phyloP scores from a whole-genome alignment of 2,329 filamentous ascomycete species.

The Paraphoma sp. region DNA sequence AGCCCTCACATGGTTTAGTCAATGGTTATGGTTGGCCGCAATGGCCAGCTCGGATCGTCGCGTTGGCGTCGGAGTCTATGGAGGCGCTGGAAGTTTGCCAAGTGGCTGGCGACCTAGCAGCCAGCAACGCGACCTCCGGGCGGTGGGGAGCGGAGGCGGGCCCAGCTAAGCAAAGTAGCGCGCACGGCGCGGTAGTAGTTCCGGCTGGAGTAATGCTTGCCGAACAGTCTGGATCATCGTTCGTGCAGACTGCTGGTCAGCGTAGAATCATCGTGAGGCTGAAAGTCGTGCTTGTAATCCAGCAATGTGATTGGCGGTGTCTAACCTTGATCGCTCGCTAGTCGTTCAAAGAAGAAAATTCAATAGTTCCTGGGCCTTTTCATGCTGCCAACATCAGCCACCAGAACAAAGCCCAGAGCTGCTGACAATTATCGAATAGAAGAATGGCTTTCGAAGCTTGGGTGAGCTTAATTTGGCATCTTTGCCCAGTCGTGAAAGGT shows the following conservation, averaged over 20 bases:
- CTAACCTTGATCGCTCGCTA: not conserved
- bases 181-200: not conserved
- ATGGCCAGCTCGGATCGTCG: not conserved
- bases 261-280: conserved; percentile 8
- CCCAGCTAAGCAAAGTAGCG: not conserved
- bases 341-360: not conserved
- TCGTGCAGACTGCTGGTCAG: not conserved
- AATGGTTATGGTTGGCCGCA: not conserved
- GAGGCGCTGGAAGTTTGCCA: conserved; percentile 3
- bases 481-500: not conserved
- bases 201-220: not conserved
- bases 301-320: not conserved
- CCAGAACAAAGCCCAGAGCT: not conserved
- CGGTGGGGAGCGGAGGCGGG: not conserved
- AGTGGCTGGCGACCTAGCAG: not conserved
- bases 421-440: not conserved
- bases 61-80: not conserved
- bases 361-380: not conserved
- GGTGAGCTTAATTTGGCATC: not conserved
- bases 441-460: not conserved
- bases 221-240: not conserved
- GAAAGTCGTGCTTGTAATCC: conserved; percentile 5
- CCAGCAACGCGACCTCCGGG: not conserved
- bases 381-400: not conserved
- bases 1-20: conserved; percentile 3